Evolutionary conservation across 1,139 yeast species (phyloP), one percentile per base, ranked within the genome.

Genomic region (Pichia sp.): DNA sequence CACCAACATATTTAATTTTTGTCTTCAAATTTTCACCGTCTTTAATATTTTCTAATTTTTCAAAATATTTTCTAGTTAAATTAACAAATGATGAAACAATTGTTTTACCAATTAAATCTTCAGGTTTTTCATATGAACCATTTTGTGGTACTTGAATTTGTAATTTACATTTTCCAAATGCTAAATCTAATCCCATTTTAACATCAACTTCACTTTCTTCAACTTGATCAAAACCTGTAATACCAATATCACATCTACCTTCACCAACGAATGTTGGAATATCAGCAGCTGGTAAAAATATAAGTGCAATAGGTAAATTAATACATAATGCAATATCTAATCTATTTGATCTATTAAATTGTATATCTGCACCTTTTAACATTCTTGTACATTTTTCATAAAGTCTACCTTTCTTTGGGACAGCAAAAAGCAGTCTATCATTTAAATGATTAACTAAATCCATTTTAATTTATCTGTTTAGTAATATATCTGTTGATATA

Each of bases 211-310:
- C 80, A 30, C 90, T 82, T 66, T 92, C 98, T 57, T 78, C 76
- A 42, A 92, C 95, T 66, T 92, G 97, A 65, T 92, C 98, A 54
- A 86, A 82, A 41, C 98, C 98, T 24, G 98, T 92, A 59, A 92
- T 92, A 56, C 98, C 98, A 51, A 92, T 70, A 51, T 92, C 90
- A 73, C 97, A 92, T 60, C 92, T 81, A 67, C 98, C 98, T 67
- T 90, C 97, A 41, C 96, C 97, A 7, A 89, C 98, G 58, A 92
- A 92, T 40, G 90, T 80, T 38, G 98, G 98, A 51, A 92, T 92
- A 64, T 92, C 98, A 4, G 97, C 96, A 6, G 98, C 98, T 7
- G 98, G 98, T 50, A 92, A 71, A 67, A 92, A 92, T 47, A 92
- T 92, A 52, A 92, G 73, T 0, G 97, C 98, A 42, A 92, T 78